Percentiles rank a stretch among this genome's conserved stretches.
Conservation (phyloP, 306 rosid species). For the Leucaena leucocephala region DNA sequence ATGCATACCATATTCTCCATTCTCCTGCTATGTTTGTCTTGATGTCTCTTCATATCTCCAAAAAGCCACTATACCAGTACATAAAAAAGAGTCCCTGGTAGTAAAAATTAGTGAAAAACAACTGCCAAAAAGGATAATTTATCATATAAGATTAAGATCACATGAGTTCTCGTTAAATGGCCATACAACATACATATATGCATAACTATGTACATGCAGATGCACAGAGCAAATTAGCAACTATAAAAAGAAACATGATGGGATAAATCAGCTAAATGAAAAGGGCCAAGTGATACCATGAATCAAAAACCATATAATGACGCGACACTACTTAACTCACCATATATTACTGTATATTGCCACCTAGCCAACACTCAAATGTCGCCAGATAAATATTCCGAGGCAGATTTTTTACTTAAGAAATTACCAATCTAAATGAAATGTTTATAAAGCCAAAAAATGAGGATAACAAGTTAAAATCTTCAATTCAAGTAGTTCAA, state of each 20-base stretch:
- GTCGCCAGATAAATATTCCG: slow-evolving; percentile 9
- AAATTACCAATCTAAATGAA: slow-evolving; percentile 2
- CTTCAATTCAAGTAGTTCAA: neutral
- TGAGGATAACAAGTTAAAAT: neutral
- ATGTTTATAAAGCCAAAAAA: neutral
- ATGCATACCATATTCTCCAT: slow-evolving; percentile 45
- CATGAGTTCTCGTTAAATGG: neutral
- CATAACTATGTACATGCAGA: neutral
- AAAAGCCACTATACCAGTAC: slow-evolving; percentile 72
- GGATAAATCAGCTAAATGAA: neutral
- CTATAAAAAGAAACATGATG: neutral
- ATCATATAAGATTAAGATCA: slow-evolving; percentile 25
- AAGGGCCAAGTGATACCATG: neutral
- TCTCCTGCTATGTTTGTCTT: slow-evolving; percentile 51
- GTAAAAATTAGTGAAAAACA: slow-evolving; percentile 79
- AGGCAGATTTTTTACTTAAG: neutral
- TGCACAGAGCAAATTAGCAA: neutral
- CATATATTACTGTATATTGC: neutral
- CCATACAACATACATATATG: too few species aligned
- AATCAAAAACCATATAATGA: neutral
- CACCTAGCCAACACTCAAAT: neutral
- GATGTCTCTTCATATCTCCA: slow-evolving; percentile 50
- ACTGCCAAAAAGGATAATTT: slow-evolving; percentile 56
- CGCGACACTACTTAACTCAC: neutral
- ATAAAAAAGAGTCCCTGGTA: slow-evolving; percentile 68